Conservation (phyloP, 2,329 filamentous ascomycete genomes). For the Nannizziopsis barbatae region DNA sequence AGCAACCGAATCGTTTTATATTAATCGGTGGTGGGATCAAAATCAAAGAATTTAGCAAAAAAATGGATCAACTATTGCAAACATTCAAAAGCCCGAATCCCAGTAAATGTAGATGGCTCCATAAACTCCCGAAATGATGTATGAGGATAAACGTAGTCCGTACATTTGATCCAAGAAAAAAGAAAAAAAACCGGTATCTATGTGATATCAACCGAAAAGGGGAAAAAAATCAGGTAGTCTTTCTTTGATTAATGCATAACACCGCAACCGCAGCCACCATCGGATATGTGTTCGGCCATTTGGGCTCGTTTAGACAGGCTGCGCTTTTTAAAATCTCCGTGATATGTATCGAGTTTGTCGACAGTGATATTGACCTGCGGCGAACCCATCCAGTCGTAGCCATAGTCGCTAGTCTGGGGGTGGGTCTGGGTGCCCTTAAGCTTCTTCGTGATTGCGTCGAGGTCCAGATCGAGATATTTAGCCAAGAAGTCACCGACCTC, state of each 20-base stretch:
- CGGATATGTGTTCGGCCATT: conserved; percentile 19
- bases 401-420: conserved; percentile 10
- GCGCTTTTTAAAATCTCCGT: conserved; percentile 32
- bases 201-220: background rate
- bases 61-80: no score
- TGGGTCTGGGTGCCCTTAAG: conserved; percentile 39
- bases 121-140: background rate
- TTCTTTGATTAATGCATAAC: conserved; percentile 15
- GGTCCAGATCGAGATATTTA: conserved; percentile 67
- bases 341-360: conserved; percentile 35
- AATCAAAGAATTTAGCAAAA: no score
- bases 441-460: conserved; percentile 65
- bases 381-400: conserved; percentile 33
- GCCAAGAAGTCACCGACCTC: conserved; percentile 76
- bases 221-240: background rate
- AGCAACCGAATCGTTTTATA: no score
- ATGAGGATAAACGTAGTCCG: background rate
- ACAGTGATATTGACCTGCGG: conserved; percentile 28
- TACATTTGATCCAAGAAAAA: no score
- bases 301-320: conserved; percentile 14
- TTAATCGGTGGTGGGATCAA: no score
- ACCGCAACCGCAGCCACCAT: conserved; percentile 25
- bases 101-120: background rate
- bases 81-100: no score
- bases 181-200: background rate